Conservation (phyloP, 768 basidiomycete species). For the Boletus rubroflammeus region DNA sequence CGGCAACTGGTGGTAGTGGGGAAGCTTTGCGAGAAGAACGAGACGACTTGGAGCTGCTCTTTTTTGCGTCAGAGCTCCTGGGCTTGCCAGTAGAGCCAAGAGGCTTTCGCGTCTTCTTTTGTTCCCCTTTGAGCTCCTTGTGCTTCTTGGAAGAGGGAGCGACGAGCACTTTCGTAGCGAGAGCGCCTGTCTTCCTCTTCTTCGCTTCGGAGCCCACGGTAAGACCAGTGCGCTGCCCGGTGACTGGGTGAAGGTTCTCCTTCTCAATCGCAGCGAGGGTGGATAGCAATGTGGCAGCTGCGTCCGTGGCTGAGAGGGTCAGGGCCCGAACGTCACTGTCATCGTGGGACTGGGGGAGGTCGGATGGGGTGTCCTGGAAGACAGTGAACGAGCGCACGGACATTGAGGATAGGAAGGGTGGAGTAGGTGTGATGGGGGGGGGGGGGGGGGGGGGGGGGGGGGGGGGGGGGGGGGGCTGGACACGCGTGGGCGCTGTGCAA, state of each 20-base stretch:
- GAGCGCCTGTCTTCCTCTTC: slow-evolving; percentile 62
- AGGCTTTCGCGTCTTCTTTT: slow-evolving; percentile 60
- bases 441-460: too few relatives aligned
- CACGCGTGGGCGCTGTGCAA: slow-evolving; percentile 29
- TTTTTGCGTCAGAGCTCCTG: slow-evolving; percentile 36
- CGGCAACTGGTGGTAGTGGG: slow-evolving; percentile 59
- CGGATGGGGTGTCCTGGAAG: slow-evolving; percentile 53
- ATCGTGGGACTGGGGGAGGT: slow-evolving; percentile 31
- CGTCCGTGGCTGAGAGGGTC: slow-evolving; percentile 19
- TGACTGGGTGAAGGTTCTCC: slow-evolving; percentile 76
- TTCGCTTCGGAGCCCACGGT: slow-evolving; percentile 39
- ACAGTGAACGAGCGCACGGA: slow-evolving; percentile 59
- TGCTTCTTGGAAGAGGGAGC: slow-evolving; percentile 39
- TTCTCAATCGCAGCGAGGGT: slow-evolving; percentile 53
- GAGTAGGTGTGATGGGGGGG: slow-evolving; percentile 6
- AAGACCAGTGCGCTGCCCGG: slow-evolving; percentile 56
- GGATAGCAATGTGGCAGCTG: slow-evolving; percentile 33
- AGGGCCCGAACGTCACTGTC: slow-evolving; percentile 23
- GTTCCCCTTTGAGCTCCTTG: slow-evolving; percentile 42
- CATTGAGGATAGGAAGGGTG: slow-evolving; percentile 36
- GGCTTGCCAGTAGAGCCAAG: slow-evolving; percentile 21
- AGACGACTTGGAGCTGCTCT: slow-evolving; percentile 33
- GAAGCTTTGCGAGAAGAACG: slow-evolving; percentile 46
- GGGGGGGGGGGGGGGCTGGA: slow-evolving; percentile 1
- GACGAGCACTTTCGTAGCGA: slow-evolving; percentile 49